Conservation (phyloP, 257 asterid genomes). For the Plantago major region DNA sequence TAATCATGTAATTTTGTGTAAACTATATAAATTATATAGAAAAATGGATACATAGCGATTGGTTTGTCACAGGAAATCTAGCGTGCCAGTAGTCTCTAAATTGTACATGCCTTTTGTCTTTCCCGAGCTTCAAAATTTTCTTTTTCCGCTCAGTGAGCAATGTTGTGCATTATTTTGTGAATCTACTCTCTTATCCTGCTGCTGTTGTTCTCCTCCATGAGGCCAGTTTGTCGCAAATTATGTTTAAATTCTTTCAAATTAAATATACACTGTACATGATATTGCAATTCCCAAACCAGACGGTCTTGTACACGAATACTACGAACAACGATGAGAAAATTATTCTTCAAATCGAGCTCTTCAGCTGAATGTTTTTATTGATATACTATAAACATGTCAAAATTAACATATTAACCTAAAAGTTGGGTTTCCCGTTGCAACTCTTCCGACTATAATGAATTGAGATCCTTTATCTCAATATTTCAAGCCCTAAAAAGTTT, state of each 20-base stretch:
- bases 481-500: conserved; percentile 43
- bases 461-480: neutral
- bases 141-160: neutral
- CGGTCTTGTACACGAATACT: too few relatives aligned
- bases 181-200: too few relatives aligned
- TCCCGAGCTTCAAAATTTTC: neutral
- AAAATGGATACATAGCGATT: neutral
- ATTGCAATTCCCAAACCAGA: too few relatives aligned
- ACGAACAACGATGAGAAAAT: too few relatives aligned
- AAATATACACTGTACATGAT: too few relatives aligned
- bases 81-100: neutral
- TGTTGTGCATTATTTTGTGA: neutral
- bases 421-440: neutral
- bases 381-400: neutral
- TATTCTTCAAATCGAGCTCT: too few relatives aligned
- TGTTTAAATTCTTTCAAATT: too few relatives aligned
- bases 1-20: conserved; percentile 6
- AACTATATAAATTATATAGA: conserved; percentile 3
- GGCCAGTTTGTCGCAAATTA: too few relatives aligned
- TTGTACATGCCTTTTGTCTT: neutral
- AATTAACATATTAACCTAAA: neutral
- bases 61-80: conserved; percentile 1
- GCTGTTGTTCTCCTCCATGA: too few relatives aligned
- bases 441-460: neutral
- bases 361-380: neutral